Percentiles rank a stretch among this genome's conserved stretches.
phyloP scores from a whole-genome alignment of 306 rosid species.

The Dalbergia oliveri region DNA sequence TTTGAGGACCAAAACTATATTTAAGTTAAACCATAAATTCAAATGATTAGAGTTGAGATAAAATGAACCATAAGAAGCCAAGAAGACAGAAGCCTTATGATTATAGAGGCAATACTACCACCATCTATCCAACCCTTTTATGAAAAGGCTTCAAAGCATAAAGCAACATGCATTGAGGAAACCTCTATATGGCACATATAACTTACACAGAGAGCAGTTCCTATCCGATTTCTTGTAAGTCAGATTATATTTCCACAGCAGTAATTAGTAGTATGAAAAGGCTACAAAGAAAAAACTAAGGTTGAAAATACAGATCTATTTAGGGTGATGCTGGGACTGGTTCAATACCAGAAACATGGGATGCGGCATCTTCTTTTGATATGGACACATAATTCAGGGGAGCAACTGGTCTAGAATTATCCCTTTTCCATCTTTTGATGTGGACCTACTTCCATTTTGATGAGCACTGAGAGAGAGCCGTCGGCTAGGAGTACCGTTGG shows the following conservation, averaged over 20 bases:
- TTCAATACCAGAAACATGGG: conserved; percentile 78
- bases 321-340: conserved; percentile 71
- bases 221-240: conserved; percentile 51
- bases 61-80: background rate
- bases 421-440: conserved; percentile 73
- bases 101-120: conserved; percentile 9
- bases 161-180: conserved; percentile 48
- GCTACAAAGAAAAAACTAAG: conserved; percentile 49
- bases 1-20: no score
- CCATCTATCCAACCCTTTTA: background rate
- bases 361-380: conserved; percentile 81
- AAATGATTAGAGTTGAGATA: background rate
- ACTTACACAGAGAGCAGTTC: conserved; percentile 53
- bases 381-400: conserved; percentile 73
- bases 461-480: conserved; percentile 77
- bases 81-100: background rate
- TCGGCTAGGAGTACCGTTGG: conserved; percentile 81
- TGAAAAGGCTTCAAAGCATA: conserved; percentile 22
- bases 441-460: conserved; percentile 81
- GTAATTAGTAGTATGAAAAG: conserved; percentile 51
- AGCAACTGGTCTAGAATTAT: conserved; percentile 67
- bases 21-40: background rate
- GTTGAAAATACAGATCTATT: conserved; percentile 43
- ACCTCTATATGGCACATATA: conserved; percentile 55
- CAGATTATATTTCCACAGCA: conserved; percentile 60